These are phyloP conservation scores for Calonectria henricotiae DNA, from an alignment of 2,329 filamentous ascomycete genomes.

Conservation along the genomic window DNA sequence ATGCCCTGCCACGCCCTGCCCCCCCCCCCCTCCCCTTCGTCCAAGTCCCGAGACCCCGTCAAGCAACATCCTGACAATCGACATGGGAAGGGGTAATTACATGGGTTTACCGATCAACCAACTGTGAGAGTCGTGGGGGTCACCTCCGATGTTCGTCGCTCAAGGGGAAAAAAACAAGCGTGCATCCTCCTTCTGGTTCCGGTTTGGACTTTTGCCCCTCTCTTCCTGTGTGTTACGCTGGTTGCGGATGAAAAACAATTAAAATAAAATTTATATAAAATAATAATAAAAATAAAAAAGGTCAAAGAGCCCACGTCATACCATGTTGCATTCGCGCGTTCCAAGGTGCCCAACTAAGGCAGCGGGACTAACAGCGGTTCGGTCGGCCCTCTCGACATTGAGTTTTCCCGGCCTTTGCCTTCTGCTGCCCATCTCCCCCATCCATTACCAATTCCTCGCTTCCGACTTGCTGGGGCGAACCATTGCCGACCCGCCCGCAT, in stretches of 20 bases:
- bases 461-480: conserved; percentile 22
- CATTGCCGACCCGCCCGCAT: conserved; percentile 14
- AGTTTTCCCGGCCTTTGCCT: neutral
- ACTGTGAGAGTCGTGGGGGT: conserved; percentile 3
- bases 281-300: neutral
- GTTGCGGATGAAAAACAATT: neutral
- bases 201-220: too few species aligned
- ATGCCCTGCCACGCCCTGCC: neutral
- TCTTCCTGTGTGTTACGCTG: too few species aligned
- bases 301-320: conserved; percentile 18
- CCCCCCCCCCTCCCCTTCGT: neutral
- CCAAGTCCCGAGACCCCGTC: conserved; percentile 22
- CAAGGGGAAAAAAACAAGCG: neutral
- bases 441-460: conserved; percentile 24
- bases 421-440: neutral
- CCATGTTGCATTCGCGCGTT: conserved; percentile 17
- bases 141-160: conserved; percentile 11
- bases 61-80: neutral
- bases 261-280: too few species aligned
- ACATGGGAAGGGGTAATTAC: conserved; percentile 18
- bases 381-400: neutral
- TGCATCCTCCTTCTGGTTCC: too few species aligned
- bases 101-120: conserved; percentile 21
- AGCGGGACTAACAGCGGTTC: conserved; percentile 3
- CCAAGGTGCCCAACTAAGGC: conserved; percentile 11